phyloP scores from a whole-genome alignment of 768 basidiomycete genomes.

The Trametes villosa region DNA sequence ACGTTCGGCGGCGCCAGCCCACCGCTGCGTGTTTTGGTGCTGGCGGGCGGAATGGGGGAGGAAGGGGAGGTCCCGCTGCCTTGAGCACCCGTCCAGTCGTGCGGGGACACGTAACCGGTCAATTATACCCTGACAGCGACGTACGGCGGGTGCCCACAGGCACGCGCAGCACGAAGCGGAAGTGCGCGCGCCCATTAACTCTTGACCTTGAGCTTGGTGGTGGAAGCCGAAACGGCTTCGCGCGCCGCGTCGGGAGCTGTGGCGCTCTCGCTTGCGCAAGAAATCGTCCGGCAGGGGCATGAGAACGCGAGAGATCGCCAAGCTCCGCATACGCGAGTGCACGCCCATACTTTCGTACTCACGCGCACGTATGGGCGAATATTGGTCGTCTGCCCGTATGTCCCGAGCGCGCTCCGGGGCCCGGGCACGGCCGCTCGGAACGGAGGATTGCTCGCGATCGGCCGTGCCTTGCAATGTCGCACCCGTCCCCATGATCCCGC shows the following conservation, averaged over 20 bases:
- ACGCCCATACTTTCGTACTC: too few relatives aligned
- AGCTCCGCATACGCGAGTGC: constrained; percentile 8
- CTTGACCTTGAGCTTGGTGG: neutral
- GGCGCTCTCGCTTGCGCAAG: neutral
- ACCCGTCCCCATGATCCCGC: too few relatives aligned
- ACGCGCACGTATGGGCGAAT: neutral
- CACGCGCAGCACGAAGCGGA: neutral
- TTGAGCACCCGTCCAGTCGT: neutral
- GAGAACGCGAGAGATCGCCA: neutral
- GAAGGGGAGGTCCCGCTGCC: neutral
- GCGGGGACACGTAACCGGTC: constrained; percentile 10
- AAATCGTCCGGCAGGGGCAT: neutral
- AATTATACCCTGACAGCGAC: neutral
- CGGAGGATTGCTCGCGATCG: constrained; percentile 11
- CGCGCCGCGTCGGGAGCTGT: neutral
- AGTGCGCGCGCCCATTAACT: neutral
- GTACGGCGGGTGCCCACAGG: neutral
- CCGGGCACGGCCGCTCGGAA: constrained; percentile 22
- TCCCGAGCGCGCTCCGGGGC: constrained; percentile 14
- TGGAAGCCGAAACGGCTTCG: neutral
- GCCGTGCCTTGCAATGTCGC: constrained; percentile 12
- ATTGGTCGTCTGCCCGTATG: neutral
- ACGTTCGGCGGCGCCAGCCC: neutral
- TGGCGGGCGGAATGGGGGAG: constrained; percentile 8
- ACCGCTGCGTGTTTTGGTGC: neutral